Evolutionary conservation across 306 rosid genomes (phyloP).

Genomic region (Ochetophila trinervis): DNA sequence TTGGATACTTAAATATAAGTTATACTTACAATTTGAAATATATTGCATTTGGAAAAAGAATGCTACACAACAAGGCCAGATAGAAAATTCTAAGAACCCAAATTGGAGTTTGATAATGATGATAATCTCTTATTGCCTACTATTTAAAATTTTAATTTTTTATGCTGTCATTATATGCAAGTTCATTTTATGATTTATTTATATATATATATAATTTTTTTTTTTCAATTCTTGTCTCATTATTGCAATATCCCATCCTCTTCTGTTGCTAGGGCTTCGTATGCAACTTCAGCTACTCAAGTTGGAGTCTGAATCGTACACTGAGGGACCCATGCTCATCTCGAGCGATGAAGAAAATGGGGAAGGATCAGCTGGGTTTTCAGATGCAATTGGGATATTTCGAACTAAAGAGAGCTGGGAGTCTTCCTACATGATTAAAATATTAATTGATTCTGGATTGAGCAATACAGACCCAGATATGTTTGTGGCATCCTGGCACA

Average conservation of each 20-base stretch:
- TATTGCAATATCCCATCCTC: conserved; percentile 7
- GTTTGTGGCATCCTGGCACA: conserved; percentile 45
- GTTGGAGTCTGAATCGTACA: conserved; percentile 64
- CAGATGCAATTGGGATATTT: conserved; percentile 23
- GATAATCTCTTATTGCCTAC: background rate
- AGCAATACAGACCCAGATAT: conserved; percentile 32
- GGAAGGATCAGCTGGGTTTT: conserved; percentile 34
- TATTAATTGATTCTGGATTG: conserved; percentile 53
- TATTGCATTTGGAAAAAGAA: too few species aligned
- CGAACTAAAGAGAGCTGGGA: conserved; percentile 63
- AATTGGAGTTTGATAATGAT: background rate
- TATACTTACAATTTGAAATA: too few species aligned
- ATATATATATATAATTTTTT: background rate
- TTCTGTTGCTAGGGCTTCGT: conserved; percentile 64
- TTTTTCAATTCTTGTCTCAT: background rate
- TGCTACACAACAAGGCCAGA: too few species aligned
- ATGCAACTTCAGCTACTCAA: conserved; percentile 92
- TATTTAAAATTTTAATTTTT: too few species aligned
- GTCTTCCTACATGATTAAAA: conserved; percentile 49
- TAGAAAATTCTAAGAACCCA: background rate
- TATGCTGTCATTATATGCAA: too few species aligned
- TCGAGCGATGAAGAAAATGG: conserved; percentile 78
- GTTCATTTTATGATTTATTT: background rate
- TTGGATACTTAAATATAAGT: too few species aligned
- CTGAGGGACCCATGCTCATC: conserved; percentile 51